Conservation (phyloP, 2,329 filamentous ascomycete genomes). For the Aureobasidium sp. region DNA sequence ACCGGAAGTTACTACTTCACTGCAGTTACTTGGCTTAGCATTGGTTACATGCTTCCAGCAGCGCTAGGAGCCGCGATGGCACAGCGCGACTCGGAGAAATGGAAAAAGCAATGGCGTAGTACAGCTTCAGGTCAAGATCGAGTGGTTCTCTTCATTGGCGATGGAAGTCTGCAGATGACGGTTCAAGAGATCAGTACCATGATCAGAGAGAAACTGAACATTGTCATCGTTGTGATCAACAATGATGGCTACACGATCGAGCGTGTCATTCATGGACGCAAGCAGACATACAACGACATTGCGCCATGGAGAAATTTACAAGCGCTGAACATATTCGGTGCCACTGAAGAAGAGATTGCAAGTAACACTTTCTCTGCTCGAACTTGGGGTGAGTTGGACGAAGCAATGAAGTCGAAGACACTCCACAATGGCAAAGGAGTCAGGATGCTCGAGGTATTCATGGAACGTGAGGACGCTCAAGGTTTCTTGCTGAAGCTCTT, state of each 20-base stretch:
- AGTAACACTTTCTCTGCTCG: slow-evolving; percentile 19
- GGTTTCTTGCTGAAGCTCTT: slow-evolving; percentile 10
- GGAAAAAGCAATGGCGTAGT: slow-evolving; percentile 2
- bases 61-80: slow-evolving; percentile 67
- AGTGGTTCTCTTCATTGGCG: slow-evolving; percentile 8
- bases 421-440: slow-evolving; percentile 34
- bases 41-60: slow-evolving; percentile 58
- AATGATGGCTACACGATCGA: slow-evolving; percentile 89
- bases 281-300: slow-evolving; percentile 47
- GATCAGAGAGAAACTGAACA: slow-evolving; percentile 64
- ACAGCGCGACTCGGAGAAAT: slow-evolving; percentile 36
- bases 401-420: slow-evolving; percentile 32
- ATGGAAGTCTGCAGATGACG: slow-evolving; percentile 67
- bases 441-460: slow-evolving; percentile 69
- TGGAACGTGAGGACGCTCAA: slow-evolving; percentile 67
- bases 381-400: slow-evolving; percentile 19
- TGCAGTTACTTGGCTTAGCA: slow-evolving; percentile 67
- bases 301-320: slow-evolving; percentile 18
- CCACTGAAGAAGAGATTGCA: slow-evolving; percentile 12
- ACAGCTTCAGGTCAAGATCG: slow-evolving; percentile 1
- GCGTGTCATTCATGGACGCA: slow-evolving; percentile 69
- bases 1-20: slow-evolving; percentile 65
- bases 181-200: slow-evolving; percentile 80
- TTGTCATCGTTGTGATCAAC: slow-evolving; percentile 80
- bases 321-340: slow-evolving; percentile 17